A percentile compares a stretch with the other conserved stretches of the same genome.
These are phyloP conservation scores for Neocallimastix lanati DNA, from an alignment of 192 early-diverging fungal genomes.

Conservation along the genomic window DNA sequence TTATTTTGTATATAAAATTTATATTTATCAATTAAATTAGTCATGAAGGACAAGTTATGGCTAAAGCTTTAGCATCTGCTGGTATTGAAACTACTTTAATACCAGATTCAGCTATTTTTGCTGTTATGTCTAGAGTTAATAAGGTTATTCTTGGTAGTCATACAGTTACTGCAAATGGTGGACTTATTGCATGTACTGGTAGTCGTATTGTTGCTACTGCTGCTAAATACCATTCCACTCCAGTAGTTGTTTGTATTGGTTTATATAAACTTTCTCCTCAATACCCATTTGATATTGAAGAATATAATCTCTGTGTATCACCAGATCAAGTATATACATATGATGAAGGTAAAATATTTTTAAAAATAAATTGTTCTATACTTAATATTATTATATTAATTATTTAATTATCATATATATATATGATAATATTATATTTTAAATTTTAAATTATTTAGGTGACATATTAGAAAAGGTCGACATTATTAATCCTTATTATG, in stretches of 20 bases:
- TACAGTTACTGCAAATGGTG: constrained; percentile 82
- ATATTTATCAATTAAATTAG: too few relatives aligned
- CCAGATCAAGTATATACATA: constrained; percentile 70
- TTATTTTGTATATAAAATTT: too few relatives aligned
- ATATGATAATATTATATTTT: too few relatives aligned
- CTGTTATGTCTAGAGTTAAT: constrained; percentile 93
- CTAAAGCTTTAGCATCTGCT: constrained; percentile 41
- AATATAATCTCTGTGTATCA: constrained; percentile 53
- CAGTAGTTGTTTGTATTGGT: constrained; percentile 79
- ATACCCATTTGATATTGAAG: constrained; percentile 76
- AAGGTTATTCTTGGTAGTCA: constrained; percentile 88
- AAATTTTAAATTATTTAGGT: too few relatives aligned
- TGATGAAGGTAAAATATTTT: constrained; percentile 30
- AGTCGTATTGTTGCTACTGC: constrained; percentile 68
- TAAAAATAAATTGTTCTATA: constrained; percentile 5
- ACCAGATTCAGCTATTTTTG: constrained; percentile 82
- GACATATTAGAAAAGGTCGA: constrained; percentile 60
- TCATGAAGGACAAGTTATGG: constrained; percentile 73
- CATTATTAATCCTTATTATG: constrained; percentile 71
- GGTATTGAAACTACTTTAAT: constrained; percentile 86
- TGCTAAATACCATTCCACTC: constrained; percentile 75
- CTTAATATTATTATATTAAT: too few relatives aligned
- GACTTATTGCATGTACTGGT: constrained; percentile 64
- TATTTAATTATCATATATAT: too few relatives aligned
- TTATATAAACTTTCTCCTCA: constrained; percentile 73